Percentiles rank a stretch among this genome's conserved stretches.
Conservation (phyloP, 805 yeast species). For the Schwanniomyces yamadae region DNA sequence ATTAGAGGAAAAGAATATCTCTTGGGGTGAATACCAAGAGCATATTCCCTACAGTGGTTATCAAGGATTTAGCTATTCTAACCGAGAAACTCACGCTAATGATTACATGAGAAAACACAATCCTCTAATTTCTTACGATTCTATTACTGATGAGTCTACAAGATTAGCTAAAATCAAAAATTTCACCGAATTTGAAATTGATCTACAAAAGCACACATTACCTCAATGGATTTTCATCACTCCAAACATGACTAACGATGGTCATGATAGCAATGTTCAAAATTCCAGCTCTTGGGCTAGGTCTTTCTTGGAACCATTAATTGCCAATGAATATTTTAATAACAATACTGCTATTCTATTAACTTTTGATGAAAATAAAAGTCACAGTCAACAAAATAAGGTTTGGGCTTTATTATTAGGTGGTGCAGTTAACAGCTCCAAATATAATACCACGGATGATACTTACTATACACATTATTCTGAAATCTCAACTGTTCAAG, state of each 20-base stretch:
- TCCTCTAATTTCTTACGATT: constrained; percentile 45
- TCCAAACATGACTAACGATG: constrained; percentile 55
- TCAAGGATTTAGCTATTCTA: constrained; percentile 45
- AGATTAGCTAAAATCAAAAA: constrained; percentile 48
- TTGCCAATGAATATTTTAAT: constrained; percentile 47
- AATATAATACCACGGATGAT: constrained; percentile 43
- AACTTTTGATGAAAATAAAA: constrained; percentile 52
- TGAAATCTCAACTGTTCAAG: constrained; percentile 45
- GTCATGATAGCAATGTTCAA: constrained; percentile 48
- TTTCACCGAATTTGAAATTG: constrained; percentile 43
- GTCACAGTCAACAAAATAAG: constrained; percentile 42
- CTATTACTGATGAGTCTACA: constrained; percentile 30
- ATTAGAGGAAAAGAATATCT: constrained; percentile 43
- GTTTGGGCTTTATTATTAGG: constrained; percentile 48
- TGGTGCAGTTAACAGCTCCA: constrained; percentile 42
- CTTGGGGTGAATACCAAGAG: constrained; percentile 57
- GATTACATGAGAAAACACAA: constrained; percentile 55
- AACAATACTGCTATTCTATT: constrained; percentile 43
- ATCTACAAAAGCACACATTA: constrained; percentile 36
- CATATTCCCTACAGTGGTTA: constrained; percentile 53
- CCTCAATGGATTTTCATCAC: constrained; percentile 56
- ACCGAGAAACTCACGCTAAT: constrained; percentile 42
- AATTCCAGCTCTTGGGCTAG: constrained; percentile 48
- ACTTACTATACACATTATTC: constrained; percentile 56
- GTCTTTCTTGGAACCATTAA: constrained; percentile 46